Evolutionary conservation across 768 basidiomycete genomes (phyloP), one percentile per base, ranked within the genome.

Genomic region (Clavaria fumosa): DNA sequence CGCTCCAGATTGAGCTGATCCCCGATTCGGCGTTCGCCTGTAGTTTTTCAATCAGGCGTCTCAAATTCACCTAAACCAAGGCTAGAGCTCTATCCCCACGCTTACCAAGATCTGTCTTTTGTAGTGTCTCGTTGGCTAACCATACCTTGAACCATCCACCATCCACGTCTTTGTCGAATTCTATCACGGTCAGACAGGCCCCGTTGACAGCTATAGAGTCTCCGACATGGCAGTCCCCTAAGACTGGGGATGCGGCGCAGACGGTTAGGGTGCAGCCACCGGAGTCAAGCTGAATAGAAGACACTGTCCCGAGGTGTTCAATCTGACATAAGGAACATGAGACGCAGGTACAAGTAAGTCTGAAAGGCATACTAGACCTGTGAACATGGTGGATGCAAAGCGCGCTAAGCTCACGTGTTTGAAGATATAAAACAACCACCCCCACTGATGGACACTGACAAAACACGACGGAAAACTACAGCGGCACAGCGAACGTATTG

Each of bases 171-270:
- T 64, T 56, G 50, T 81, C 67, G 49, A 93, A 96, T 49, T 73
- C 75, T 2, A 79, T 90, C 31, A 93, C 93, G 0, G 95, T 97
- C 52, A 99, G 54, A 53, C 95, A 97, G 31, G 69, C 70, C 12
- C 86, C 83, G 43, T 85, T 82, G 45, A 89, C 79, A 28, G 83
- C 81, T 38, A 93, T 97, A 18, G 88, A 91, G 63, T 97, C 95
- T 2, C 95, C 95, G 37, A 90, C 65, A 45, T 79, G 72, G 60
- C 90, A 97, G 54, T 99, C 95, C 4, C 53, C 73, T 2, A 99
- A 65, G 49, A 99, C 79, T 4, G 72, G 63, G 0, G 63, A 70
- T 3, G 80, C 67, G 42, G 85, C 58, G 12, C 69, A 60, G 54
- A 99, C 78, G 7, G 72, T 79, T 34, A 96, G 64, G 2, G 78